Evolutionary conservation across 2,329 filamentous ascomycete genomes (phyloP).

Genomic region (Ophiocordyceps camponoti-leonardi): DNA sequence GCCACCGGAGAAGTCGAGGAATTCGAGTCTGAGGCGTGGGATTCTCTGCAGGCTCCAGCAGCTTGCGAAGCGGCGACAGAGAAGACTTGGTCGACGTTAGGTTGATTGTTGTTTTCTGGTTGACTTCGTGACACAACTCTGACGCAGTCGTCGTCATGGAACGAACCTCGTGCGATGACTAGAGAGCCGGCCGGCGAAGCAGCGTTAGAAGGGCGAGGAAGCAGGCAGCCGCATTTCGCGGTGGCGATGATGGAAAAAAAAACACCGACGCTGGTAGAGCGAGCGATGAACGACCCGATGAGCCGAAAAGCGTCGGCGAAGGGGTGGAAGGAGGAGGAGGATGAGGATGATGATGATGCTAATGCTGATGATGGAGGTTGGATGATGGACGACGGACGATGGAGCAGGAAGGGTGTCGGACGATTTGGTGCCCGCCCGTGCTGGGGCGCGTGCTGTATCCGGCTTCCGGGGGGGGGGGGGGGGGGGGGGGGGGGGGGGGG

Average conservation of each 20-base stretch:
- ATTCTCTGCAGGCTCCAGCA: background rate
- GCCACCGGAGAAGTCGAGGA: background rate
- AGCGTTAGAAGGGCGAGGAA: background rate
- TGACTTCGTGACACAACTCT: background rate
- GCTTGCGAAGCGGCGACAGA: background rate
- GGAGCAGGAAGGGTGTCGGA: too few relatives aligned
- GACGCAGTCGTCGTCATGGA: background rate
- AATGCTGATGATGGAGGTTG: too few relatives aligned
- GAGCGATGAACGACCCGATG: too few relatives aligned
- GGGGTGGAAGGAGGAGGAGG: too few relatives aligned
- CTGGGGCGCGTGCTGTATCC: too few relatives aligned
- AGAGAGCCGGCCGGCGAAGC: background rate
- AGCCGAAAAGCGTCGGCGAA: too few relatives aligned
- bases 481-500: too few relatives aligned
- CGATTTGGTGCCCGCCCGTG: too few relatives aligned
- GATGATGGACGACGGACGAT: too few relatives aligned
- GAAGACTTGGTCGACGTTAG: background rate
- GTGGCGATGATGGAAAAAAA: background rate
- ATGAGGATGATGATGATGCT: too few relatives aligned
- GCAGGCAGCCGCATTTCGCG: background rate
- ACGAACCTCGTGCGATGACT: background rate
- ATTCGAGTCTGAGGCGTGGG: background rate
- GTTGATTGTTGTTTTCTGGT: background rate
- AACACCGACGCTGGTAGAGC: too few relatives aligned
- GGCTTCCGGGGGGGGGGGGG: too few relatives aligned